A percentile compares a stretch with the other conserved stretches of the same genome.
Evolutionary conservation across 1,139 yeast species (phyloP).

Genomic region (Hanseniaspora gamundiae): DNA sequence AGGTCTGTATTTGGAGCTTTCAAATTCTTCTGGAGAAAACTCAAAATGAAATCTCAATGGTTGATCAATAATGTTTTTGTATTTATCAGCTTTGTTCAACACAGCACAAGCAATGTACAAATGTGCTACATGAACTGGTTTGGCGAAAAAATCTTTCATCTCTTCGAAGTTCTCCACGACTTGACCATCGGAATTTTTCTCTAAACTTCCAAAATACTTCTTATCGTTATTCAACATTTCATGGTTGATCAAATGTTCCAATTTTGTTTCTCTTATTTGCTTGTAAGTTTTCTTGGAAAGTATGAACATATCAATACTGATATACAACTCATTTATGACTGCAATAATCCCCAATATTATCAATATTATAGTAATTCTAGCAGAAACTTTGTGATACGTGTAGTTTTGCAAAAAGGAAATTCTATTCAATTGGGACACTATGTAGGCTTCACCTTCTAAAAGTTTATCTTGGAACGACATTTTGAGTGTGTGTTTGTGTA

Average conservation of each 20-base stretch:
- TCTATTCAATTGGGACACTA: constrained; percentile 12
- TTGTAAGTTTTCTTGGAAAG: constrained; percentile 23
- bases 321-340: constrained; percentile 22
- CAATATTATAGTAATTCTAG: constrained; percentile 24
- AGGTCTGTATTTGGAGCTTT: constrained; percentile 22
- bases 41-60: constrained; percentile 57
- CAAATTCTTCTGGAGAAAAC: constrained; percentile 69
- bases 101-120: constrained; percentile 43
- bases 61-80: constrained; percentile 16
- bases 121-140: constrained; percentile 72
- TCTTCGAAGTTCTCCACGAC: constrained; percentile 37
- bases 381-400: constrained; percentile 21
- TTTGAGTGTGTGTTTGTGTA: constrained; percentile 10
- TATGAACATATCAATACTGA: constrained; percentile 24
- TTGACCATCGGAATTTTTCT: constrained; percentile 23
- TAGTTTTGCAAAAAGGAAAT: constrained; percentile 19
- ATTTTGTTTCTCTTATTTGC: constrained; percentile 18
- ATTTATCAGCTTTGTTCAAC: constrained; percentile 16
- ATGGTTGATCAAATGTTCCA: constrained; percentile 6
- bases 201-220: constrained; percentile 22
- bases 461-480: constrained; percentile 8
- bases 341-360: constrained; percentile 23
- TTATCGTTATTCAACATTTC: constrained; percentile 20
- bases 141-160: constrained; percentile 51
- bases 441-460: constrained; percentile 13